Base-by-base conservation (phyloP, 2,329 filamentous ascomycete genomes). In the Corinectria fuckeliana region DNA sequence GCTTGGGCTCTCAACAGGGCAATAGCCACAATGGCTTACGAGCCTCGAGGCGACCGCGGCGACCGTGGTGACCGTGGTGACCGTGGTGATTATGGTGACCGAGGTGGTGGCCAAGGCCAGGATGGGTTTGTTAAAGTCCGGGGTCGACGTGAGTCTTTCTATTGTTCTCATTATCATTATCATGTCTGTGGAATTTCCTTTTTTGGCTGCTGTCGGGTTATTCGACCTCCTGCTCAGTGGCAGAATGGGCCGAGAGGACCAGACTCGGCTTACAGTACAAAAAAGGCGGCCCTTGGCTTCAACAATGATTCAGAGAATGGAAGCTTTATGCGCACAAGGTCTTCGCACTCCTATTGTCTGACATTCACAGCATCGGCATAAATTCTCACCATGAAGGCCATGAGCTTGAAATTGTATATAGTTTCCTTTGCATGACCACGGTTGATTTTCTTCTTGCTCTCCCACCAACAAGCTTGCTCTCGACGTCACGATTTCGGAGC, bases 121-220 rank as follows among this genome's bases (percentile, higher is more conserved):
- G 80, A 82, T 67, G 78, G 77, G 5, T 82, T 78, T 60, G 74
- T 80, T 20, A 82, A 82, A 68, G 76, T 81, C n/a, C 73, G 82
- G 66, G 82, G 82, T 50, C 77, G 82, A 65, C 77, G 82, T 84
- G 73, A 78, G 81, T 82, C 45, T 38, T 60, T 56, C 47, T 25
- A 32, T 39, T 47, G 23, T 52, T 45, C 44, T n/a, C 36, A 58
- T 51, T 50, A n/a, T n/a, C n/a, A n/a, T n/a, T n/a, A n/a, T n/a
- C 23, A 26, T 45, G 34, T 34, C 34, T 32, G 38, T 36, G 52
- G 20, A 50, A 18, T 18, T 5, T 51, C 20, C 51, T 36, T 52
- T 54, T 45, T 38, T 21, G 32, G 20, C 3, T 34, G 34, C 38
- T 45, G 57, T 26, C 39, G 38, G 50, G 30, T 20, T 38, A 52